Evolutionary conservation across 1,284 basidiomycete species (phyloP), one percentile per base, ranked within the genome.

Genomic region (Cryptococcus sp.): DNA sequence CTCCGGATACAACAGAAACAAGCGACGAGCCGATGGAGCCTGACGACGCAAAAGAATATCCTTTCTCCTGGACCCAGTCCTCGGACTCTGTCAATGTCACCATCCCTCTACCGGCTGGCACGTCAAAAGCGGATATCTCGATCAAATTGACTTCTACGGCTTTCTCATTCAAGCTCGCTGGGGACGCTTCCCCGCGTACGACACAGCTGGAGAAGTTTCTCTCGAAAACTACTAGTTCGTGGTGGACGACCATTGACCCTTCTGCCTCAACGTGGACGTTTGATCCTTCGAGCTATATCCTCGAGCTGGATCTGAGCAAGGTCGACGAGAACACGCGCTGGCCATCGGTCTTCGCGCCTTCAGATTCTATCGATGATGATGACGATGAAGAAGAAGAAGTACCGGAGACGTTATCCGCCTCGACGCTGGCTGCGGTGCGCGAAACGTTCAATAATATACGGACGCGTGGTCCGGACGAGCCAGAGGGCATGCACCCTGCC

Each of bases 21-120:
- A 46, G 8, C 23, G 49, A 50, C 15, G 60, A 61, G 10, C 23
- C 50, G n/a, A 47, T 46, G 40, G 48, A 43, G 35, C 54, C 60
- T 40, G 63, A 68, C 7, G 59, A 57, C 22, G 41, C 56, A 6
- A 59, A 52, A 40, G 40, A 85, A 6, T 85, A 85, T 19, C 88
- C 90, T 0, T 96, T 92, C 76, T 89, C 90, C 0, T 98, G 94
- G 94, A 90, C 86, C 0, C 94, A 98, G 73, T 88, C 88, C 3
- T 74, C 84, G 2, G 90, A 93, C 70, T 86, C 88, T 0, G 80
- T 97, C 42, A 93, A 90, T 0, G 76, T 97, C 58, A 87, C 86
- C 0, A 88, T 97, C 67, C 85, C 90, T 1, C 82, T 97, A 2
- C 91, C 91, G 0, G 83, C 87, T 0, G 82, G 80, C 56, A 90